Base-by-base conservation (phyloP, 331 rosid species). In the Pyrus hybrid region DNA sequence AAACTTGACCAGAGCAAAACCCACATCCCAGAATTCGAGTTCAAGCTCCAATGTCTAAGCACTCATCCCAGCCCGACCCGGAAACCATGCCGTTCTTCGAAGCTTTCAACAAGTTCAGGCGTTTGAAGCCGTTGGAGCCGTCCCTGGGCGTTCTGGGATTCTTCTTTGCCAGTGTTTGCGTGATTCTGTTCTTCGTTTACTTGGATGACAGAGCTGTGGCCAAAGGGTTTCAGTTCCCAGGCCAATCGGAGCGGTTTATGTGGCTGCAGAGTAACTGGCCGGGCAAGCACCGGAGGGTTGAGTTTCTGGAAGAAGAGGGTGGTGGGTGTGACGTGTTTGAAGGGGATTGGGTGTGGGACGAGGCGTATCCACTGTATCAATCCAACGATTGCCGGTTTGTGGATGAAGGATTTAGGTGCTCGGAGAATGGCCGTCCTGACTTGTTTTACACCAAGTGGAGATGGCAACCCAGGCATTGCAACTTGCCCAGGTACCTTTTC, bases 281-380 rank as follows among this genome's bases (percentile, higher is more conserved):
- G 68, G 58, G 57, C 12, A 83, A 75, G 70, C 70, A 72, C 65
- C 76, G 4, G 4, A 85, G 86, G 67, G 88, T 87, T 58, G 96
- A 93, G 58, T 93, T 87, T 85, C 88, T 89, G 8, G 88, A 35
- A 23, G 85, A 80, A 54, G 33, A 77, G 37, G 88, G 87, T 47
- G 82, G 60, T 60, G 66, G 37, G 2, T 93, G 98, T 80, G 84
- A 91, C 72, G 12, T 93, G 82, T 93, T 91, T 80, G 93, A 84
- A 68, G 98, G 98, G 30, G 83, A 83, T 16, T 93, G 98, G 98
- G 96, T 85, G 47, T 93, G 97, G 98, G 98, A 93, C 72, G 96
- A 93, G 73, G 78, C 79, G 4, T 89, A 91, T 70, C 98, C 98
- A 1, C 17, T 93, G 76, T 91, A 93, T 63, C 65, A 86, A 12